Conservation (phyloP, 768 basidiomycete species). For the Lyophyllum decastes region DNA sequence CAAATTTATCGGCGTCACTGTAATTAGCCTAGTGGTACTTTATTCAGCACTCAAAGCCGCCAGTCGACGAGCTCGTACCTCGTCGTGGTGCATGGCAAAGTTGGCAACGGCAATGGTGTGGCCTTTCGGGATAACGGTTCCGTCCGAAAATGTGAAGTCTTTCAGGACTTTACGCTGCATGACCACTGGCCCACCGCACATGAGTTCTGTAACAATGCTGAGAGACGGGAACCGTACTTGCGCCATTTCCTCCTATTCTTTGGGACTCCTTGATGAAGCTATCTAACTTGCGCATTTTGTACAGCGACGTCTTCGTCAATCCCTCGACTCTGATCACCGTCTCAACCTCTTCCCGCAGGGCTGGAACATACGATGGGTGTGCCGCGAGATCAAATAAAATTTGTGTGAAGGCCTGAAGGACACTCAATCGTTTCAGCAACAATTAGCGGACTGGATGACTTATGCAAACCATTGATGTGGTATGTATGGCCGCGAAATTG, state of each 20-base stretch:
- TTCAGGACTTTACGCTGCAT: slow-evolving; percentile 33
- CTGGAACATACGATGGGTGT: slow-evolving; percentile 29
- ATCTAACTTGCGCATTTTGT: slow-evolving; percentile 40
- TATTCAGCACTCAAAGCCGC: background rate
- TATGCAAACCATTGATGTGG: slow-evolving; percentile 32
- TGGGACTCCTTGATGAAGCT: slow-evolving; percentile 45
- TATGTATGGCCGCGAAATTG: slow-evolving; percentile 41
- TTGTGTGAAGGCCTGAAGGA: slow-evolving; percentile 34
- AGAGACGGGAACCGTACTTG: slow-evolving; percentile 16
- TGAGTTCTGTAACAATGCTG: background rate
- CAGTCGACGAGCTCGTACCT: slow-evolving; percentile 14
- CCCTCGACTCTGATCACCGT: slow-evolving; percentile 34
- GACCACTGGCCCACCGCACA: background rate
- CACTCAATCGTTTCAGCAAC: background rate
- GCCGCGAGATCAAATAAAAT: slow-evolving; percentile 39
- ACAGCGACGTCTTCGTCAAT: slow-evolving; percentile 18
- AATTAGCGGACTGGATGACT: background rate
- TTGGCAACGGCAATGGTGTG: slow-evolving; percentile 30
- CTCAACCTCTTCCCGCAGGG: slow-evolving; percentile 46
- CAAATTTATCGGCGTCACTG: slow-evolving; percentile 28
- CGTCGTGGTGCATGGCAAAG: slow-evolving; percentile 29
- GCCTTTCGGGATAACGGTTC: slow-evolving; percentile 38
- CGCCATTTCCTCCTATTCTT: slow-evolving; percentile 29
- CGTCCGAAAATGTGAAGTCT: slow-evolving; percentile 46
- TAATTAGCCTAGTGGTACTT: slow-evolving; percentile 15